phyloP scores from a whole-genome alignment of 2,329 filamentous ascomycete species.

The Aspergillus unguis region DNA sequence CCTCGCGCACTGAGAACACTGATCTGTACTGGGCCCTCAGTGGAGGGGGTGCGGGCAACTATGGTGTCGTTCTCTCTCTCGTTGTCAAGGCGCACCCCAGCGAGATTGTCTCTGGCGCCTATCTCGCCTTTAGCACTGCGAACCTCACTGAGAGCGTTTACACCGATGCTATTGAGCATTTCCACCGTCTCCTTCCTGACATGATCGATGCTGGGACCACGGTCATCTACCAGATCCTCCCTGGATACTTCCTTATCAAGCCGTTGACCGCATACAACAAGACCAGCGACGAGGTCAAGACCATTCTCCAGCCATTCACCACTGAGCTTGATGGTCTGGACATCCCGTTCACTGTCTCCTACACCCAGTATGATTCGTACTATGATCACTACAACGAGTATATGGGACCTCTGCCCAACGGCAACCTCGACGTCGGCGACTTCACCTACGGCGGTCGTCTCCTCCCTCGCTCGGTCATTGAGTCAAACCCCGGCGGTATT shows the following conservation, averaged over 20 bases:
- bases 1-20: constrained; percentile 47
- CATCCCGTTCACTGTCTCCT: constrained; percentile 32
- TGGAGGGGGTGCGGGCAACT: constrained; percentile 60
- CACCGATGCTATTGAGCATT: constrained; percentile 50
- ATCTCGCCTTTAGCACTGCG: constrained; percentile 40
- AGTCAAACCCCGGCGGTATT: constrained; percentile 28
- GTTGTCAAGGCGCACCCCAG: constrained; percentile 53
- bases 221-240: constrained; percentile 51
- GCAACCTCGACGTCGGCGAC: constrained; percentile 24
- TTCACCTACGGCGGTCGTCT: constrained; percentile 35
- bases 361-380: constrained; percentile 32
- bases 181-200: constrained; percentile 49
- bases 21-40: constrained; percentile 63
- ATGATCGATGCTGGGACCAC: constrained; percentile 52
- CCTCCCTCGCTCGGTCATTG: constrained; percentile 34
- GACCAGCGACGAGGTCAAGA: constrained; percentile 43
- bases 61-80: constrained; percentile 55
- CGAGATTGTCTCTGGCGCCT: constrained; percentile 42
- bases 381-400: constrained; percentile 34
- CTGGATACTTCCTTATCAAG: constrained; percentile 47
- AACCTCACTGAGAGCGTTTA: constrained; percentile 45
- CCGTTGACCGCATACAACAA: constrained; percentile 51
- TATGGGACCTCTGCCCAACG: constrained; percentile 30
- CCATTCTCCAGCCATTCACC: constrained; percentile 46
- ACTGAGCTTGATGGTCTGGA: constrained; percentile 37